Percentiles rank a stretch among this genome's conserved stretches.
These are phyloP conservation scores for Eucalyptus viminalis DNA, from an alignment of 345 rosid species.

Conservation along the genomic window DNA sequence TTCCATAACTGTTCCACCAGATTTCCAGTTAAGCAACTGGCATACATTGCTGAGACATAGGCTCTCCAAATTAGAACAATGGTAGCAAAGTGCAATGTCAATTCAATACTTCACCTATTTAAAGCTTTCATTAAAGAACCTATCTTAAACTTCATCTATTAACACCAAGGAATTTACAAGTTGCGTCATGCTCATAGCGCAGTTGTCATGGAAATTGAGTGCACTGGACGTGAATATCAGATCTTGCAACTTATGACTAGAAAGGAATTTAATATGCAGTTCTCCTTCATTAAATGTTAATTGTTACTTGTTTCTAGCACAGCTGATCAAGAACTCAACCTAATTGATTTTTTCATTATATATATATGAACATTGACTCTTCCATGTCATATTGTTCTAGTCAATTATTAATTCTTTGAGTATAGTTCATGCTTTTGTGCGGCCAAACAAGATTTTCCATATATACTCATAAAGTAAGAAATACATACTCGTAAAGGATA, in stretches of 20 bases:
- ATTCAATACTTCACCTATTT: background rate
- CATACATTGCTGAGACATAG: conserved; percentile 51
- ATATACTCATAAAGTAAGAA: background rate
- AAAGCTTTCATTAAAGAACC: background rate
- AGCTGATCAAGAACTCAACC: background rate
- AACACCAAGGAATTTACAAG: background rate
- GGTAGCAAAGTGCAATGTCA: background rate
- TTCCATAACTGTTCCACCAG: conserved; percentile 91
- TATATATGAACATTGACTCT: background rate
- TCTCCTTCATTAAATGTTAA: background rate
- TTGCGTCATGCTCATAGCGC: background rate
- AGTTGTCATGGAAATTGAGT: background rate
- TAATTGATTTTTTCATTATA: background rate
- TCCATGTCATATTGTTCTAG: background rate
- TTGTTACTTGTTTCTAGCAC: background rate
- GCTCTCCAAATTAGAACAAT: background rate
- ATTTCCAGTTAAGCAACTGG: conserved; percentile 69
- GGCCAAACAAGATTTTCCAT: background rate
- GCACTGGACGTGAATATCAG: background rate
- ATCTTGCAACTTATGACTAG: background rate
- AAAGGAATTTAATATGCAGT: background rate
- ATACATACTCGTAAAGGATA: background rate
- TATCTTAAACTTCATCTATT: background rate
- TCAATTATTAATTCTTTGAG: background rate
- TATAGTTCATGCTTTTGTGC: background rate